These are phyloP conservation scores for Parietichytrium sp. DNA, from an alignment of 108 stramenopile species.

Conservation along the genomic window DNA sequence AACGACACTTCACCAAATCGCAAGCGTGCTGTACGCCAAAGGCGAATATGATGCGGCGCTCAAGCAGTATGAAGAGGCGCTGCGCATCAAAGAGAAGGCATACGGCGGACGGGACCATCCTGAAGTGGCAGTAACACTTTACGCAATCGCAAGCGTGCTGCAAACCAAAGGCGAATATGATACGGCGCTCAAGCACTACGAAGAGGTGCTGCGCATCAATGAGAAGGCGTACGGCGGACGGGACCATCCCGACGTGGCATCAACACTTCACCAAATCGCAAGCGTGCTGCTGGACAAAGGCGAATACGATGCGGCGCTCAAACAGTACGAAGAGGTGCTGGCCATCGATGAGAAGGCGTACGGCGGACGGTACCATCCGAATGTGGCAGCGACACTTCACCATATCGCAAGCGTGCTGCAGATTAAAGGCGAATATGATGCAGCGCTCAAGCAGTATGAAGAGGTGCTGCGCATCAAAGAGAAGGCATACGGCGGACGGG, in stretches of 20 bases:
- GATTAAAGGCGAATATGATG: background rate
- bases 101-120: no score
- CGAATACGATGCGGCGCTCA: background rate
- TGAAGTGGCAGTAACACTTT: no score
- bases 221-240: background rate
- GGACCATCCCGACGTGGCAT: no score
- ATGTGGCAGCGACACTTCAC: background rate
- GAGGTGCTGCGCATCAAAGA: background rate
- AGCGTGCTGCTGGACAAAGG: conserved; percentile 19
- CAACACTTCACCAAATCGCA: no score
- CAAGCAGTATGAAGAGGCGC: no score
- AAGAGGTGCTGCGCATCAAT: background rate
- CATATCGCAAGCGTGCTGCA: background rate
- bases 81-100: no score
- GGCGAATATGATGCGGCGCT: no score
- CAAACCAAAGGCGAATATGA: background rate
- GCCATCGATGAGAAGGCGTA: background rate
- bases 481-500: background rate
- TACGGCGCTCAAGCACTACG: background rate
- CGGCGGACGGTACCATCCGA: background rate
- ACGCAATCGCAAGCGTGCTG: background rate
- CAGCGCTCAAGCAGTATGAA: background rate
- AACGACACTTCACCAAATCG: no score
- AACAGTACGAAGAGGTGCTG: background rate
- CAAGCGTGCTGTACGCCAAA: no score